phyloP scores from a whole-genome alignment of 306 rosid species.

The Pyrus bretschneideri region DNA sequence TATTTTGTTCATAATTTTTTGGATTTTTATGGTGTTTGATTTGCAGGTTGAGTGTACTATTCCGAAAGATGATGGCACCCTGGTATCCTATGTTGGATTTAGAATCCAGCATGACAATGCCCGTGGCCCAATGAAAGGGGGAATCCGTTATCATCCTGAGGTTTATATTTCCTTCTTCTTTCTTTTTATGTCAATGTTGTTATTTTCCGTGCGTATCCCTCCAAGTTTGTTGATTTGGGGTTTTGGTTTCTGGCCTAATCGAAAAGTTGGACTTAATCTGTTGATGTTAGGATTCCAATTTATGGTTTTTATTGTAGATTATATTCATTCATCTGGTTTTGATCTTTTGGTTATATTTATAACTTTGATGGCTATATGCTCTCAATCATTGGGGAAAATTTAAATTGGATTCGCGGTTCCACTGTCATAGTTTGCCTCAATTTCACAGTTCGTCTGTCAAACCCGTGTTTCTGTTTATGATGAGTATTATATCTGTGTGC shows the following conservation, averaged over 20 bases:
- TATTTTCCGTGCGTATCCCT: neutral
- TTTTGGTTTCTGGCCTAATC: slow-evolving; percentile 10
- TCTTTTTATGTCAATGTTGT: neutral
- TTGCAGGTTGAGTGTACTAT: slow-evolving; percentile 75
- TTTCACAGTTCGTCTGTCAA: neutral
- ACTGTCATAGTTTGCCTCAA: no score
- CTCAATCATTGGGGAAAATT: neutral
- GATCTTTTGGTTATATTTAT: neutral
- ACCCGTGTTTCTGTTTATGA: neutral
- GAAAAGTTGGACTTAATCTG: neutral
- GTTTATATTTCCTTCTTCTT: slow-evolving; percentile 13
- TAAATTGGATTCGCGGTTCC: neutral
- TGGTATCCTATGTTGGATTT: slow-evolving; percentile 62
- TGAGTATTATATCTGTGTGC: neutral
- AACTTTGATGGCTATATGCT: neutral
- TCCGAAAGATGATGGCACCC: slow-evolving; percentile 66
- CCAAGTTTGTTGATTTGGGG: slow-evolving; percentile 3
- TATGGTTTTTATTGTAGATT: neutral
- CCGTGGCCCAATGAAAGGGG: slow-evolving; percentile 87
- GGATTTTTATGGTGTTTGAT: neutral
- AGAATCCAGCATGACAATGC: slow-evolving; percentile 82
- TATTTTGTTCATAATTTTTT: neutral
- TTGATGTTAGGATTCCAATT: neutral
- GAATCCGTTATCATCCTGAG: slow-evolving; percentile 76
- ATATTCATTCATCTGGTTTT: neutral